Base-by-base conservation (phyloP, 2,329 filamentous ascomycete species). In the Madurella fahalii region DNA sequence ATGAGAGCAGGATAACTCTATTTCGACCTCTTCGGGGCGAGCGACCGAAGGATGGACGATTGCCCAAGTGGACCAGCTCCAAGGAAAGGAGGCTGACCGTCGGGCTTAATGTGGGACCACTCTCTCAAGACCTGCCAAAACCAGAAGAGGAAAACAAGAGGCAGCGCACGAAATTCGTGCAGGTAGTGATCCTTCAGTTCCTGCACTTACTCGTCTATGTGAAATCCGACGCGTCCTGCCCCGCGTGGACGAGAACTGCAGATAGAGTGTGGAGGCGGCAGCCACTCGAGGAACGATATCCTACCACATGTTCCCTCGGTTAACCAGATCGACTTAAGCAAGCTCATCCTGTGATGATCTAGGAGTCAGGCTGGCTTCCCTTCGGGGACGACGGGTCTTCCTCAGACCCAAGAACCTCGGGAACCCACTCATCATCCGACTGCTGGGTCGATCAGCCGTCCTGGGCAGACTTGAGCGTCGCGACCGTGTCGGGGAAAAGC, bases 391-490 rank as follows among this genome's bases (percentile, higher is more conserved):
- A 52, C 52, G 50, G 41, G 50, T 52, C 45, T 58, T 52, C 58
- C 54, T 56, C 58, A 51, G 54, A 60, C 51, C 56, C 57, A 52
- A 54, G 25, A 43, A 52, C 37, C 48, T 49, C 40, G 45, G 43
- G 34, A 50, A 56, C 20, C 56, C 58, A 56, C 54, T 52, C 56
- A 47, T 39, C 42, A 52, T 61, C 56, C 50, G 53, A 45, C 53
- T 53, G 44, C 34, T 51, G 44, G 53, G 37, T 52, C 47, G 45
- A 53, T 55, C 56, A 42, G 42, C 49, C 44, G 52, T 41, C 50
- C 40, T 37, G 42, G 46, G 30, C 45, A 48, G 47, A 17, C 20
- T 40, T 44, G 41, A 47, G 16, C 8, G 32, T 30, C 2, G 18
- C 30, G 18, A 41, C 46, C 47, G 39, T 41, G 46, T 41, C 52